Evolutionary conservation across 768 basidiomycete genomes (phyloP).

Genomic region (Termitomyces sp.): DNA sequence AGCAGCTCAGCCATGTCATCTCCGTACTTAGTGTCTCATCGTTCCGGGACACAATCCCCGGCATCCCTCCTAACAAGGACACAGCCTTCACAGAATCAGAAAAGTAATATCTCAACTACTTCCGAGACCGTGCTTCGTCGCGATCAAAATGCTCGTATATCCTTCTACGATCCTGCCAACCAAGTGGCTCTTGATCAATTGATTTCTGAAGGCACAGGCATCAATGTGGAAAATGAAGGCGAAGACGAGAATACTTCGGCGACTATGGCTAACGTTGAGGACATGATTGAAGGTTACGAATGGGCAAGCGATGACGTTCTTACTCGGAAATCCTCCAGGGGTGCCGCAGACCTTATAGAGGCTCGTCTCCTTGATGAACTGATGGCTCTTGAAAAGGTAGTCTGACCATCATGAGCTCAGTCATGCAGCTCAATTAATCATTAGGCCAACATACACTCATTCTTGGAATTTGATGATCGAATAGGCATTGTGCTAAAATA

Average conservation of each 20-base stretch:
- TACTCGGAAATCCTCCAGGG: slow-evolving; percentile 54
- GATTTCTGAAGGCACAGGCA: slow-evolving; percentile 39
- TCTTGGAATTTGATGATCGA: slow-evolving; percentile 93
- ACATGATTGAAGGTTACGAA: slow-evolving; percentile 98
- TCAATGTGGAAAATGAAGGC: slow-evolving; percentile 42
- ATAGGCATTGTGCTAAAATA: slow-evolving; percentile 79
- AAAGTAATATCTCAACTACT: not conserved
- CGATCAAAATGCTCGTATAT: slow-evolving; percentile 67
- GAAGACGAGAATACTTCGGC: slow-evolving; percentile 75
- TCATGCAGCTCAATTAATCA: not conserved
- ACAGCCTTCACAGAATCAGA: slow-evolving; percentile 7
- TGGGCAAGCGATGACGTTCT: slow-evolving; percentile 85
- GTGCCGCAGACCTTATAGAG: slow-evolving; percentile 89
- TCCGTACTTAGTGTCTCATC: slow-evolving; percentile 12
- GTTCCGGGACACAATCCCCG: slow-evolving; percentile 19
- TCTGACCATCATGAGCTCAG: not conserved
- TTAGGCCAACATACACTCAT: slow-evolving; percentile 96
- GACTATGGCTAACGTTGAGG: slow-evolving; percentile 89
- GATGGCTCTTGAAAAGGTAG: slow-evolving; percentile 88
- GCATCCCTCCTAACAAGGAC: slow-evolving; percentile 23
- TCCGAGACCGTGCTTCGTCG: slow-evolving; percentile 37
- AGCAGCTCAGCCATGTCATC: slow-evolving; percentile 3
- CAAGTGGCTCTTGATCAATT: slow-evolving; percentile 70
- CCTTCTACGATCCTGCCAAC: slow-evolving; percentile 78
- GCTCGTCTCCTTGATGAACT: slow-evolving; percentile 84